Conservation (phyloP, 2,329 filamentous ascomycete species). For the Colletotrichum lini region DNA sequence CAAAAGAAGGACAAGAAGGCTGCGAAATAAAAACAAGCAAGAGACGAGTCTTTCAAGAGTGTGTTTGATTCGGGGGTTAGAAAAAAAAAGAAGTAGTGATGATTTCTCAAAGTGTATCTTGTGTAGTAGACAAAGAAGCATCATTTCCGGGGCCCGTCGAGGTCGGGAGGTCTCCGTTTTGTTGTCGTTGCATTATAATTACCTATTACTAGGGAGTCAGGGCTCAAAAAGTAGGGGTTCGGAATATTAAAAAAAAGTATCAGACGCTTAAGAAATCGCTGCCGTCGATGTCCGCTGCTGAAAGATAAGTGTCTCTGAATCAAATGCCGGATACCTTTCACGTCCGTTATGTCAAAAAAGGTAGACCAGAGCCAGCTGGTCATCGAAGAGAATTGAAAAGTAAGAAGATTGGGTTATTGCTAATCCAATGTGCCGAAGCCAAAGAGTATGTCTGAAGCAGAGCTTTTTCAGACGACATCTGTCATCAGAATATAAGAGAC, state of each 20-base stretch:
- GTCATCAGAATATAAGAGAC: constrained; percentile 22
- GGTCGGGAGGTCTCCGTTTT: constrained; percentile 1
- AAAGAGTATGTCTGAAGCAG: constrained; percentile 25
- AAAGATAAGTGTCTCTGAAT: neutral
- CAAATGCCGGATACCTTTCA: constrained; percentile 2
- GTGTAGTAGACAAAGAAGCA: constrained; percentile 25
- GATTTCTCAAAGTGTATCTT: constrained; percentile 26
- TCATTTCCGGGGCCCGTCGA: constrained; percentile 18
- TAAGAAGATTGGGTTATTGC: constrained; percentile 33
- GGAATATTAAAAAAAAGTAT: constrained; percentile 14
- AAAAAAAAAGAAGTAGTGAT: neutral
- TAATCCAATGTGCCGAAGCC: constrained; percentile 33
- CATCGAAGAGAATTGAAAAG: constrained; percentile 9
- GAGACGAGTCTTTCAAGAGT: neutral
- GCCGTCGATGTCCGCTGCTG: neutral
- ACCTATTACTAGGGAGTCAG: constrained; percentile 41
- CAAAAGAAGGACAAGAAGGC: constrained; percentile 42
- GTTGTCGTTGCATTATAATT: constrained; percentile 39
- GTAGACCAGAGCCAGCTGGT: constrained; percentile 10
- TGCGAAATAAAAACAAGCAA: constrained; percentile 28
- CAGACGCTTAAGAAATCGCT: neutral
- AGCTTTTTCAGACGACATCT: constrained; percentile 31
- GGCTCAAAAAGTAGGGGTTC: constrained; percentile 29
- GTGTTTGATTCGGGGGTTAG: neutral
- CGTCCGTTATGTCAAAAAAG: constrained; percentile 5